A percentile compares a stretch with the other conserved stretches of the same genome.
Conservation (phyloP, 371 early-diverging fungal genomes). For the Capniomyces stellatus region DNA sequence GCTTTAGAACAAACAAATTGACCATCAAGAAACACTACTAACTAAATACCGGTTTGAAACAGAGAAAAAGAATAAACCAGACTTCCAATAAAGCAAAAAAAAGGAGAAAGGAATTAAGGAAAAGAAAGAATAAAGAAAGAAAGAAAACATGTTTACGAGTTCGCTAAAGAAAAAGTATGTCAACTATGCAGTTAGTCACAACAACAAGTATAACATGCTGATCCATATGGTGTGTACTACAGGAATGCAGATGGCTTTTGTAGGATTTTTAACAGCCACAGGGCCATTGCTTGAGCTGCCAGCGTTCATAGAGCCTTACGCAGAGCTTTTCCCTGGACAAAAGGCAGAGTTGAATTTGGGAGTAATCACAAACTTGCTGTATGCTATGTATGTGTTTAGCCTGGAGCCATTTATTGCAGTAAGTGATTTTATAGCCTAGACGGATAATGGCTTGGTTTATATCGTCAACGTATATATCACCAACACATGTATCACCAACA, state of each 20-base stretch:
- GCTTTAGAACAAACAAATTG: too few species aligned
- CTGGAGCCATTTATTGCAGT: neutral
- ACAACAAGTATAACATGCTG: neutral
- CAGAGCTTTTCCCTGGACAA: neutral
- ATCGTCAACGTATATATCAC: too few species aligned
- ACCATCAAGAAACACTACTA: too few species aligned
- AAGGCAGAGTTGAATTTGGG: neutral
- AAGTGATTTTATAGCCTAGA: too few species aligned
- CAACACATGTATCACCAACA: too few species aligned
- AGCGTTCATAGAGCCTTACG: neutral
- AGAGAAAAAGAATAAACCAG: too few species aligned
- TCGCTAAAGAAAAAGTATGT: neutral
- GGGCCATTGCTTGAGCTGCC: neutral
- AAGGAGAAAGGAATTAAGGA: too few species aligned
- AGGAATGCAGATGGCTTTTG: neutral
- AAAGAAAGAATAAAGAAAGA: too few species aligned
- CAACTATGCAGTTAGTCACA: neutral
- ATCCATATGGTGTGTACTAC: neutral
- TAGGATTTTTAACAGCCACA: neutral
- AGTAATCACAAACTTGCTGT: neutral
- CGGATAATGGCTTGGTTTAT: too few species aligned
- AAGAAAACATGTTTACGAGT: neutral
- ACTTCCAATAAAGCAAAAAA: too few species aligned
- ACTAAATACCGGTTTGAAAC: too few species aligned
- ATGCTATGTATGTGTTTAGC: neutral